Evolutionary conservation across 2,329 filamentous ascomycete species (phyloP), one percentile per base, ranked within the genome.

Genomic region (Thelonectria rubi): DNA sequence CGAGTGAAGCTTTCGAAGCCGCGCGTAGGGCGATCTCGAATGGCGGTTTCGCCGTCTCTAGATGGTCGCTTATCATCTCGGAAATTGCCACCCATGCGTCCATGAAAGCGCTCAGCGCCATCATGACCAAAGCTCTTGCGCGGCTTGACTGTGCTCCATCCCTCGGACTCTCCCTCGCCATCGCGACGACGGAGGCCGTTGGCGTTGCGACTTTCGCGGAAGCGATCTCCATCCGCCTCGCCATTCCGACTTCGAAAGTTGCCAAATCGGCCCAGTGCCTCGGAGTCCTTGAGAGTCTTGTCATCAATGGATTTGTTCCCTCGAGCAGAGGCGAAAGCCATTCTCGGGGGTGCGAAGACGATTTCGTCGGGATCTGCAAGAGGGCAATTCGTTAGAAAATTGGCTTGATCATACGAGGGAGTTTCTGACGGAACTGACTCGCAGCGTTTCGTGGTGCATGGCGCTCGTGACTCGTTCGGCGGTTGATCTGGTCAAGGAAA

Each of bases 261-360:
- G 60, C 81, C 83, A 72, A 88, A 89, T 39, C 89, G 86, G 56
- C 89, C 87, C 63, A 80, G 79, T 12, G 77, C 71, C 21, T 87
- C 84, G 8, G 75, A 58, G 50, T 86, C 85, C 68, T 85, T 87
- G 21, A 73, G 63, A 3, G 78, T 73, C 67, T 86, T 88, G 26
- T 89, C 84, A 26, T 87, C 85, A 51, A 82, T 78, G 14, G 79
- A 77, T 61, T 83, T 81, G 55, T 77, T 75, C 21, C 86, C 81
- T 60, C 91, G 91, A 20, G 90, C 86, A 1, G 93, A 96, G 55
- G 92, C 87, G 76, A 97, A 97, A 46, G 88, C 87, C 48, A 88
- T 92, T 76, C 92, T 91, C 2, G 93, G 92, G 18, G 93, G 93
- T 14, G 92, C 93, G 60, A 97, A 90, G 60, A 95, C 85, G 60